Base-by-base conservation (phyloP, 306 rosid genomes). In the Aeschynomene evenia region DNA sequence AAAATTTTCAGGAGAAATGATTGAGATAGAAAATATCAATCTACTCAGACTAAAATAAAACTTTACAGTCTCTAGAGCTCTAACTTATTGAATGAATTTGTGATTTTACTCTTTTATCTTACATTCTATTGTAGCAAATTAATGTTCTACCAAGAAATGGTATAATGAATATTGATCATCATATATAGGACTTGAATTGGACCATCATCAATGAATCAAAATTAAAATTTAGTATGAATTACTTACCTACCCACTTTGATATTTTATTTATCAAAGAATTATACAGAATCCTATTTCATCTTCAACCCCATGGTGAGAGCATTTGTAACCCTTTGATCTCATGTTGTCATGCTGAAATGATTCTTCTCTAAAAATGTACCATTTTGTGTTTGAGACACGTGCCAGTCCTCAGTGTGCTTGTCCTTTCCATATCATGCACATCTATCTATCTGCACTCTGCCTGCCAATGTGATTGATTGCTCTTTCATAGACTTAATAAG, bases 381-480 rank as follows among this genome's bases (percentile, higher is more conserved):
- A 50, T 52, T 3, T n/a, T 55, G 26, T 13, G 55, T 69, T 68
- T 34, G 31, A 5, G 43, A 12, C 61, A 70, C 54, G 24, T 63
- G 54, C 70, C 50, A 50, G 42, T 59, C 24, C 13, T 2, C 45
- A 46, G 63, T 26, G 31, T 60, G 70, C 53, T 29, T 69, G 59
- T 52, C 59, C 18, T 69, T 52, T 69, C 40, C 76, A 46, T 46
- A 56, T 70, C 21, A 28, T 59, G 63, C 40, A 61, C 23, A 12
- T 28, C 66, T 61, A 40, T n/a, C n/a, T n/a, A n/a, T n/a, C n/a
- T n/a, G n/a, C n/a, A n/a, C n/a, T n/a, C 66, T 40, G n/a, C 68
- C 36, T 63, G 37, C 53, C 57, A 40, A 40, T 57, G 34, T 63
- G 37, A 63, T 54, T 70, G 28, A 63, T 63, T 70, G 57, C 29